phyloP scores from a whole-genome alignment of 176 grass and related monocot species.

The Elaeis guineensis region DNA sequence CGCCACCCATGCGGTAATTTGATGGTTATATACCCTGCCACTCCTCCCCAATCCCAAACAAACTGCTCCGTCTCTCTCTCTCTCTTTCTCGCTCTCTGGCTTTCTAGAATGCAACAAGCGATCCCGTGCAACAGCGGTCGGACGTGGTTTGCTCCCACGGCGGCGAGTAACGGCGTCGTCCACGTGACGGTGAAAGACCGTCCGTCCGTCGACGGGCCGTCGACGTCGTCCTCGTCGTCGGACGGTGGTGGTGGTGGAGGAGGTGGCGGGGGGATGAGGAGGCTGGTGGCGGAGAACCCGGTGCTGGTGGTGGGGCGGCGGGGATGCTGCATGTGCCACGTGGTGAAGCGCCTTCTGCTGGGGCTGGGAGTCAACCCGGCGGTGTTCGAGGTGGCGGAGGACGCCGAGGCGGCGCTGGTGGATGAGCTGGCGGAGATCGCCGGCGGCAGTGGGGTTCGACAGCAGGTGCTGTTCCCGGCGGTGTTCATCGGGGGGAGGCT shows the following conservation, averaged over 20 bases:
- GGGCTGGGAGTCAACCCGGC: conserved; percentile 80
- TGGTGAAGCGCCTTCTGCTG: conserved; percentile 72
- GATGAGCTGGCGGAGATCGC: conserved; percentile 13
- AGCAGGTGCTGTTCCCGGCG: conserved; percentile 28
- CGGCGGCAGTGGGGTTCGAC: not conserved
- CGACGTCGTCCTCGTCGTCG: not conserved
- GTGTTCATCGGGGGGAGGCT: conserved; percentile 85
- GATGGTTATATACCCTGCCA: not conserved
- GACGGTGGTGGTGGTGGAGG: not conserved
- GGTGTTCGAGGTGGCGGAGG: conserved; percentile 66
- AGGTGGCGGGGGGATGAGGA: conserved; percentile 10
- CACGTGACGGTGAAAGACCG: not conserved
- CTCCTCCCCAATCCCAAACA: not conserved
- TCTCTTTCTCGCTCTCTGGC: no score
- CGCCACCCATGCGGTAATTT: not conserved
- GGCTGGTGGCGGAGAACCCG: conserved; percentile 60
- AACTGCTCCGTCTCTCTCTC: no score
- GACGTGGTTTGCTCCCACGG: conserved; percentile 12
- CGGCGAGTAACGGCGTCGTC: not conserved
- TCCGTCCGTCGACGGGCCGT: not conserved
- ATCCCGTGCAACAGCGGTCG: conserved; percentile 57
- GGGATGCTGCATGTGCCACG: conserved; percentile 93
- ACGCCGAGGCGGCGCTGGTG: conserved; percentile 27
- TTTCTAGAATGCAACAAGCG: conserved; percentile 58
- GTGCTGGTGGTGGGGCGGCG: conserved; percentile 59